Percentiles rank a stretch among this genome's conserved stretches.
These are phyloP conservation scores for bread wheat (Triticum aestivum) DNA, from an alignment of 176 grass and related monocot species.

Conservation along the genomic window DNA sequence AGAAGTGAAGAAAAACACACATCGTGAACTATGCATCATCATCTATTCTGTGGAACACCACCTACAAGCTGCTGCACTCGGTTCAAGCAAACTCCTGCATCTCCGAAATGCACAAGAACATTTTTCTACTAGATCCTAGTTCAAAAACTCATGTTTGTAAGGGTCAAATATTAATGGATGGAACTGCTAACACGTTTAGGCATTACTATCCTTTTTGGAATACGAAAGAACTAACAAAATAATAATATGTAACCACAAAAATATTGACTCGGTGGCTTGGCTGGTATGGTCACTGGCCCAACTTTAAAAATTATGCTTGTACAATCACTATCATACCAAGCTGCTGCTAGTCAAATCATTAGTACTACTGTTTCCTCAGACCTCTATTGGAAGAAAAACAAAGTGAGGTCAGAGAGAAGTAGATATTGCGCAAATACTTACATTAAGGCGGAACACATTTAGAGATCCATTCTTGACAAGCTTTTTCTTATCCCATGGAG, in stretches of 20 bases:
- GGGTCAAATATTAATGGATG: too few relatives aligned
- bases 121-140: neutral
- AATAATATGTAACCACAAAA: neutral
- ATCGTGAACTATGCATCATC: neutral
- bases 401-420: neutral
- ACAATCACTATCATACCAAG: neutral
- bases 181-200: neutral
- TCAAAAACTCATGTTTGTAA: too few relatives aligned
- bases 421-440: conserved; percentile 11
- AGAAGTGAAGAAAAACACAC: neutral
- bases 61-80: neutral
- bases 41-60: neutral
- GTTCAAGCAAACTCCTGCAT: neutral
- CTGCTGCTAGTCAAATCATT: neutral
- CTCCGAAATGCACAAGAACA: neutral
- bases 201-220: neutral
- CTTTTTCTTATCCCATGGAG: conserved; percentile 51
- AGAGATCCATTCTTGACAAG: conserved; percentile 74
- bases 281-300: neutral
- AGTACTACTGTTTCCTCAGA: neutral
- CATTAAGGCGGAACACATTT: conserved; percentile 63
- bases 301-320: neutral
- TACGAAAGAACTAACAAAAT: neutral
- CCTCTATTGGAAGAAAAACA: neutral
- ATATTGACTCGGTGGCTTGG: neutral